Evolutionary conservation across 352 stramenopile genomes (phyloP).

Genomic region (Pilasporangium apinafurcum): DNA sequence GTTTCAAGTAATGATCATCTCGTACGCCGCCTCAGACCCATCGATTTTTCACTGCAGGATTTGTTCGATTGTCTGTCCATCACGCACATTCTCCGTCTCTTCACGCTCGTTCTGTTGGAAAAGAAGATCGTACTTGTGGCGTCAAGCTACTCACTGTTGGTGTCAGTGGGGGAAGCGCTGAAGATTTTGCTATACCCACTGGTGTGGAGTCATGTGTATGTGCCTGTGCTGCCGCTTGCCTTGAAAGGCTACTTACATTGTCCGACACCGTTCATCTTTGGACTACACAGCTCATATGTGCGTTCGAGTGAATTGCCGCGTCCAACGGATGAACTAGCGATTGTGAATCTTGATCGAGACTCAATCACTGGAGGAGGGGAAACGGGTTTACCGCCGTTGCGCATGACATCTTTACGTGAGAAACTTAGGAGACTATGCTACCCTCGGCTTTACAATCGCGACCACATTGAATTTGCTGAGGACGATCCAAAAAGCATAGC

Average conservation of each 20-base stretch:
- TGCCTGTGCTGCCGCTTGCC: slow-evolving; percentile 48
- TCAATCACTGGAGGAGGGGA: slow-evolving; percentile 42
- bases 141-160: slow-evolving; percentile 57
- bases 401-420: slow-evolving; percentile 27
- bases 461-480: slow-evolving; percentile 17
- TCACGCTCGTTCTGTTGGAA: slow-evolving; percentile 56
- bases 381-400: slow-evolving; percentile 23
- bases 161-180: slow-evolving; percentile 49
- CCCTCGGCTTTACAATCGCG: slow-evolving; percentile 21
- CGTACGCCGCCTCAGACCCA: not conserved
- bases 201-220: slow-evolving; percentile 75
- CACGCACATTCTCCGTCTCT: slow-evolving; percentile 48
- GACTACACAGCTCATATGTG: slow-evolving; percentile 55
- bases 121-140: slow-evolving; percentile 72
- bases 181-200: slow-evolving; percentile 48
- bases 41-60: slow-evolving; percentile 39
- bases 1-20: no score
- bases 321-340: slow-evolving; percentile 35
- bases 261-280: slow-evolving; percentile 76
- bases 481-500: no score
- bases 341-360: slow-evolving; percentile 56
- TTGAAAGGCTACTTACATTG: slow-evolving; percentile 70
- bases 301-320: slow-evolving; percentile 36
- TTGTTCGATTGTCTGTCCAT: slow-evolving; percentile 56
- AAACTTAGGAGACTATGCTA: slow-evolving; percentile 33